A percentile compares a stretch with the other conserved stretches of the same genome.
Conservation (phyloP, 345 rosid species). For the Jatropha curcas region DNA sequence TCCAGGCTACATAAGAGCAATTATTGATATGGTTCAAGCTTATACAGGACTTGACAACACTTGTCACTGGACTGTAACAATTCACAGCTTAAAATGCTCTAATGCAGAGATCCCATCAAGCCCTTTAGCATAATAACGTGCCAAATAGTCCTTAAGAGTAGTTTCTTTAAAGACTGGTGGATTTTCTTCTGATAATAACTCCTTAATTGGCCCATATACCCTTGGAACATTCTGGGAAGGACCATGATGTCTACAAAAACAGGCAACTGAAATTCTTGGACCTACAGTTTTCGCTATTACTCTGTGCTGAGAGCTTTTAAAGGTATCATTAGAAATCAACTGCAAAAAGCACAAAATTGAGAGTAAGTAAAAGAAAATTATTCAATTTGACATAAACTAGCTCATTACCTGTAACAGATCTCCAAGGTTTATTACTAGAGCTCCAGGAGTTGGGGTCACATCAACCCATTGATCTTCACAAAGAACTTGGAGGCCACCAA, state of each 20-base stretch:
- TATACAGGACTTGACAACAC: no score
- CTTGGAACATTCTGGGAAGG: not conserved
- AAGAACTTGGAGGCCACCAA: slow-evolving; percentile 25
- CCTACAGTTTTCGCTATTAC: not conserved
- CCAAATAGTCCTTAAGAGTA: slow-evolving; percentile 1
- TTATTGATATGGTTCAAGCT: no score
- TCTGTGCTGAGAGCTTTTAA: slow-evolving; percentile 13
- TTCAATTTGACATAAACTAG: not conserved
- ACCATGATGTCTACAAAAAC: not conserved
- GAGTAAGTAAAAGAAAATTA: not conserved
- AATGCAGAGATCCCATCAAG: slow-evolving; percentile 1
- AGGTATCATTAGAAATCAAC: slow-evolving; percentile 12
- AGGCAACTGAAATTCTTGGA: slow-evolving; percentile 24
- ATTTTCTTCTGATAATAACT: slow-evolving; percentile 15
- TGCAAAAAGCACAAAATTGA: not conserved
- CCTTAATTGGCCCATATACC: slow-evolving; percentile 20
- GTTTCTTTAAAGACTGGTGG: slow-evolving; percentile 14
- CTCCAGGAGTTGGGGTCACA: not conserved
- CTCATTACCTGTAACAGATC: not conserved
- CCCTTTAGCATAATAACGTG: not conserved
- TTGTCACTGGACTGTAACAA: no score
- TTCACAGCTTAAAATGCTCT: slow-evolving; percentile 7
- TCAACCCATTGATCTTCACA: not conserved
- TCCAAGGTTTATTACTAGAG: not conserved
- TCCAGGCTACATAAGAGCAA: no score